Percentiles rank a stretch among this genome's conserved stretches.
Evolutionary conservation across 495 filamentous ascomycete genomes (phyloP).

Genomic region (Hypoxylon cercidicola): DNA sequence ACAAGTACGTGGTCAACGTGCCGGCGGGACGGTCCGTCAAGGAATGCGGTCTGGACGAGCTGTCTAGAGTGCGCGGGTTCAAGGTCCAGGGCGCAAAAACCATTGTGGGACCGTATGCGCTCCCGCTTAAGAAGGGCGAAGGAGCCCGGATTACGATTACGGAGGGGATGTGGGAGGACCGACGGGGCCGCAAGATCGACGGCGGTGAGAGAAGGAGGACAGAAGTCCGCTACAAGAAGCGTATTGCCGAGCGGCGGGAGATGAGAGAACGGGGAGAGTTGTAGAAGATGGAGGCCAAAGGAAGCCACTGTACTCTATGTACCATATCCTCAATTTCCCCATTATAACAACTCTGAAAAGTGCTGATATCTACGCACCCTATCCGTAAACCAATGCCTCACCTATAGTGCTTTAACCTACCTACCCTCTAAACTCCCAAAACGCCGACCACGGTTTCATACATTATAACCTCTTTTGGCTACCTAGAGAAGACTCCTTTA

Average conservation of each 20-base stretch:
- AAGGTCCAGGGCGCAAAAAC: slow-evolving; percentile 70
- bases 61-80: slow-evolving; percentile 68
- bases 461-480: not conserved
- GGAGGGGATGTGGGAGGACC: slow-evolving; percentile 90
- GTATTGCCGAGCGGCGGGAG: slow-evolving; percentile 60
- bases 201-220: slow-evolving; percentile 91
- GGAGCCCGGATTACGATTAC: slow-evolving; percentile 73
- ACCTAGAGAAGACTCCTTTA: slow-evolving; percentile 48
- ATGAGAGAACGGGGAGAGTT: slow-evolving; percentile 49
- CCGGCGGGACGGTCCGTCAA: slow-evolving; percentile 61
- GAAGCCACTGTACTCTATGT: slow-evolving; percentile 39
- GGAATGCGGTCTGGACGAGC: slow-evolving; percentile 51
- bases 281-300: slow-evolving; percentile 16
- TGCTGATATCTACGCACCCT: not conserved
- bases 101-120: slow-evolving; percentile 76
- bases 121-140: slow-evolving; percentile 70
- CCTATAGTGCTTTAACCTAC: not conserved
- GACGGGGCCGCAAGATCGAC: slow-evolving; percentile 88
- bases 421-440: slow-evolving; percentile 27
- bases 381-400: slow-evolving; percentile 13
- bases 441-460: not conserved
- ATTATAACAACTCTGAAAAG: slow-evolving; percentile 9
- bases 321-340: slow-evolving; percentile 30
- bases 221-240: slow-evolving; percentile 73
- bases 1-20: slow-evolving; percentile 74